Conservation (phyloP, 2,329 filamentous ascomycete genomes). For the Zasmidium angulare region DNA sequence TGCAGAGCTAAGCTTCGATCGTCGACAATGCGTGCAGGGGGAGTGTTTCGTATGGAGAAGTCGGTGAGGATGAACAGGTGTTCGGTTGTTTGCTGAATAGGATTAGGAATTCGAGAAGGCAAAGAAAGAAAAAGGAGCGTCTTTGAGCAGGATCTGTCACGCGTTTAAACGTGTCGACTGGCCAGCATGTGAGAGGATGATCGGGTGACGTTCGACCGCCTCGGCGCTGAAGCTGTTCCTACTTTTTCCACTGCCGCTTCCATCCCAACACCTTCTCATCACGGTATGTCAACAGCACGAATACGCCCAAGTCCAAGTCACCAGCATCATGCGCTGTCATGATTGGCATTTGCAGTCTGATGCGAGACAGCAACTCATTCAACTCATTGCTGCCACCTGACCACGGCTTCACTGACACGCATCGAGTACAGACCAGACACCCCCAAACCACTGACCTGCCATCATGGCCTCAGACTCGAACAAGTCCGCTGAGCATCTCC, state of each 20-base stretch:
- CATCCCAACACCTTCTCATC: neutral
- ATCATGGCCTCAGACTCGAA: conserved; percentile 16
- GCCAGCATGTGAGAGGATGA: neutral
- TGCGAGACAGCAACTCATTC: neutral
- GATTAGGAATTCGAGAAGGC: too few relatives aligned
- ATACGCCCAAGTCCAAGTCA: neutral
- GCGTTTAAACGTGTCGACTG: neutral
- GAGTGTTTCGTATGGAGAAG: too few relatives aligned
- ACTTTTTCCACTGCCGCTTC: neutral
- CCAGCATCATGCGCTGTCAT: neutral
- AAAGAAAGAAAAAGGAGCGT: neutral
- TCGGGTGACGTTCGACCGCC: neutral
- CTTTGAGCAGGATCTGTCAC: neutral
- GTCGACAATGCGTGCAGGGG: too few relatives aligned
- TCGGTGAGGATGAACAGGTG: too few relatives aligned
- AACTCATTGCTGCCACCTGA: too few relatives aligned
- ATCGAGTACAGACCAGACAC: conserved; percentile 1
- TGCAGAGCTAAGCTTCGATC: neutral
- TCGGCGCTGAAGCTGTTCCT: neutral
- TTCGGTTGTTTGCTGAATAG: too few relatives aligned
- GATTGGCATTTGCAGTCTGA: neutral
- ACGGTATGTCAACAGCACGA: neutral
- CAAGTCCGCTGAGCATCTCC: conserved; percentile 42
- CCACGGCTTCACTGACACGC: conserved; percentile 6
- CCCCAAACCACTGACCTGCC: neutral